Percentiles rank a stretch among this genome's conserved stretches.
phyloP scores from a whole-genome alignment of 1,139 yeast genomes.

The Kluyveromyces sp. region DNA sequence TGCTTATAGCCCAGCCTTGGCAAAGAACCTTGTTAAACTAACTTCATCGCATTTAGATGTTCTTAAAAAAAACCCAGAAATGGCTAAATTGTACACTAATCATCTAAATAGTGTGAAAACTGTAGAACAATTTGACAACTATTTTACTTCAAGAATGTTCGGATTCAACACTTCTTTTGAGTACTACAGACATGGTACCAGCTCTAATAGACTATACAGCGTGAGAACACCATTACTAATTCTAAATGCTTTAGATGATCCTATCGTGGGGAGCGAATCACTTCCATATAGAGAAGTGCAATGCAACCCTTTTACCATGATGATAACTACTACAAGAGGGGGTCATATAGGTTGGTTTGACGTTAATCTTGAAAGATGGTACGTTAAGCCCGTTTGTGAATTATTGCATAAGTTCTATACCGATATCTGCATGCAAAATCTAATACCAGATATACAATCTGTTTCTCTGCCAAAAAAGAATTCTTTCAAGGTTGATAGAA shows the following conservation, averaged over 20 bases:
- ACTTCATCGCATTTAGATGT: slow-evolving; percentile 39
- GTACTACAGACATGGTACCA: slow-evolving; percentile 48
- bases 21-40: slow-evolving; percentile 40
- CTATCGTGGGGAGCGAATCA: slow-evolving; percentile 43
- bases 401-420: slow-evolving; percentile 29
- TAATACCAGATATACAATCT: slow-evolving; percentile 12
- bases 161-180: slow-evolving; percentile 48
- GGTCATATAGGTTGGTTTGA: slow-evolving; percentile 62
- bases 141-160: slow-evolving; percentile 46
- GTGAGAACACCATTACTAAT: slow-evolving; percentile 48
- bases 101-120: slow-evolving; percentile 17
- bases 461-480: slow-evolving; percentile 14
- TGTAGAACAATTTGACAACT: slow-evolving; percentile 43
- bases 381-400: slow-evolving; percentile 35
- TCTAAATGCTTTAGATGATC: slow-evolving; percentile 48
- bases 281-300: slow-evolving; percentile 43
- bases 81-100: slow-evolving; percentile 13
- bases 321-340: slow-evolving; percentile 51
- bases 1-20: slow-evolving; percentile 48
- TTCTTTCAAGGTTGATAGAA: slow-evolving; percentile 7
- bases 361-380: slow-evolving; percentile 47
- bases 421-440: slow-evolving; percentile 15
- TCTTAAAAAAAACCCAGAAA: slow-evolving; percentile 25
- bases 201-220: slow-evolving; percentile 41
- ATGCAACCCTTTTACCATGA: slow-evolving; percentile 47